Conservation (phyloP, 2,329 filamentous ascomycete species). For the Endoconidiophora polonica region DNA sequence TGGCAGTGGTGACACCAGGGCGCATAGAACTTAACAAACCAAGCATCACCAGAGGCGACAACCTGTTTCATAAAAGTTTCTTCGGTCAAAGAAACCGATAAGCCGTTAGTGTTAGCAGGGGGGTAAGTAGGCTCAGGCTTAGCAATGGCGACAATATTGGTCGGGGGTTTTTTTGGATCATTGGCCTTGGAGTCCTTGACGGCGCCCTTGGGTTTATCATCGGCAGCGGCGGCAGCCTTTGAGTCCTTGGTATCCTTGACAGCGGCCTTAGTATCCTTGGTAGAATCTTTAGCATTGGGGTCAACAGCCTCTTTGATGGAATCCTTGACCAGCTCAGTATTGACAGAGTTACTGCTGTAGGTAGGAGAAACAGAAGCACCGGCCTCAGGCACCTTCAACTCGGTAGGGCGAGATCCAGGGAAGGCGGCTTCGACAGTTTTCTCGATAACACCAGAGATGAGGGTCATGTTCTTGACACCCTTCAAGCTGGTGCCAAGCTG, state of each 20-base stretch:
- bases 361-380: conserved; percentile 38
- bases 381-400: conserved; percentile 51
- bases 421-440: conserved; percentile 57
- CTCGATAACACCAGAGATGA: conserved; percentile 57
- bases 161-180: not conserved
- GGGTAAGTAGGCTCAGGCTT: conserved; percentile 34
- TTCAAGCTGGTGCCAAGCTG: conserved; percentile 43
- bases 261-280: conserved; percentile 23
- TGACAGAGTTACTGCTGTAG: not conserved
- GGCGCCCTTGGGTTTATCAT: conserved; percentile 16
- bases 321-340: conserved; percentile 4
- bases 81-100: conserved; percentile 58
- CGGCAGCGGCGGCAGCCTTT: conserved; percentile 16
- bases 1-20: conserved; percentile 97
- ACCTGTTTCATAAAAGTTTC: conserved; percentile 78
- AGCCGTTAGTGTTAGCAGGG: conserved; percentile 54
- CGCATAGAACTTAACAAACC: conserved; percentile 98
- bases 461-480: conserved; percentile 50
- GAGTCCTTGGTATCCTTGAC: conserved; percentile 23
- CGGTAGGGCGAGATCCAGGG: conserved; percentile 61
- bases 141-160: conserved; percentile 18
- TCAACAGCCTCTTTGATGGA: not conserved
- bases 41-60: conserved; percentile 74
- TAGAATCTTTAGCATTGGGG: conserved; percentile 8
- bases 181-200: conserved; percentile 14